These are phyloP conservation scores for Solanum virginianum DNA, from an alignment of 257 asterid species.

Conservation along the genomic window DNA sequence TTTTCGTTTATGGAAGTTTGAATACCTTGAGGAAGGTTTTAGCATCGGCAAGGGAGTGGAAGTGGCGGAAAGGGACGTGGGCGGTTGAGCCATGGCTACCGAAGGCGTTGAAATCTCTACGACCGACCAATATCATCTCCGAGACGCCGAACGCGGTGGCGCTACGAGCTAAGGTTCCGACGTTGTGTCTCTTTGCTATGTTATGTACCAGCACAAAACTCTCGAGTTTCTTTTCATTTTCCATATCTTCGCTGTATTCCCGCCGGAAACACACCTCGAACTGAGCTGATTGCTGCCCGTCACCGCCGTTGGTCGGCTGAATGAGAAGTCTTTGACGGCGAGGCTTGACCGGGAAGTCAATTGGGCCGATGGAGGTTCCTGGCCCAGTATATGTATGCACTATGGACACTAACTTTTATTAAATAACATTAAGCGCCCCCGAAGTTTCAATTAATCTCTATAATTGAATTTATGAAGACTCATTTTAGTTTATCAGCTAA, in stretches of 20 bases:
- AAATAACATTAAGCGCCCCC: not conserved
- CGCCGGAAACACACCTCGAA: not conserved
- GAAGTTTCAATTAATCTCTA: not conserved
- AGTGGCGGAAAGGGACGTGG: slow-evolving; percentile 73
- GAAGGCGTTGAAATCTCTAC: slow-evolving; percentile 86
- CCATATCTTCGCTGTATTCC: slow-evolving; percentile 18
- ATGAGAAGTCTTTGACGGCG: not conserved
- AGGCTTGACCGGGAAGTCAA: not conserved
- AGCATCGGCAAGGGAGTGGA: slow-evolving; percentile 70
- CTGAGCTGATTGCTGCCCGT: not conserved
- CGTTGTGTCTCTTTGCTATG: slow-evolving; percentile 97
- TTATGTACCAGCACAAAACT: slow-evolving; percentile 86
- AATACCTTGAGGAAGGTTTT: slow-evolving; percentile 61
- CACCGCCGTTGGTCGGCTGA: not conserved
- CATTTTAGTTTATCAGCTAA: not conserved
- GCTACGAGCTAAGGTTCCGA: slow-evolving; percentile 95
- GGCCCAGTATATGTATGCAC: not conserved
- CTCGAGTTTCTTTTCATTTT: slow-evolving; percentile 24
- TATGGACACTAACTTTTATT: not conserved
- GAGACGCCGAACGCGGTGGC: slow-evolving; percentile 95
- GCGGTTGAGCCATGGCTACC: slow-evolving; percentile 97
- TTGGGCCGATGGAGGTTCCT: not conserved
- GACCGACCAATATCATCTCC: slow-evolving; percentile 79
- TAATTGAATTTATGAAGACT: not conserved
- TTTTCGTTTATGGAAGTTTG: not conserved